Evolutionary conservation across 768 basidiomycete species (phyloP).

Genomic region (Galerina marginata): DNA sequence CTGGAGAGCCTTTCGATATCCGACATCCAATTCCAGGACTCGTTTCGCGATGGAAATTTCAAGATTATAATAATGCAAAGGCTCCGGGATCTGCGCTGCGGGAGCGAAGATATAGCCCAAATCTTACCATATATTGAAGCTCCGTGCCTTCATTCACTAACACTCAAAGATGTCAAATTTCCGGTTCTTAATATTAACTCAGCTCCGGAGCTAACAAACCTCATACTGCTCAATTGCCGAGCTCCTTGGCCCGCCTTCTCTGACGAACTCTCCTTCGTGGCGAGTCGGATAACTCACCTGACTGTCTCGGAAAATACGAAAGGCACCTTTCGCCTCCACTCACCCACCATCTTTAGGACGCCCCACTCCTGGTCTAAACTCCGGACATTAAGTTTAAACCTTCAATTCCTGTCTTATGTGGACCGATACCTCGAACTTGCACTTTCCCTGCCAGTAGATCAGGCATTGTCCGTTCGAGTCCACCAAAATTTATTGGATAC

Average conservation of each 20-base stretch:
- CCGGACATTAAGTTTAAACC: neutral
- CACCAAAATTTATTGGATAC: neutral
- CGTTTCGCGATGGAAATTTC: neutral
- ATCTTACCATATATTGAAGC: neutral
- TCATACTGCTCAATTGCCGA: neutral
- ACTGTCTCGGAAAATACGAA: neutral
- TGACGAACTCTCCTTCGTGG: too few relatives aligned
- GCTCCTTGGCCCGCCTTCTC: neutral
- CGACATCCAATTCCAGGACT: neutral
- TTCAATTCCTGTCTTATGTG: neutral
- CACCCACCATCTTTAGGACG: neutral
- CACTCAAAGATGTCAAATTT: neutral
- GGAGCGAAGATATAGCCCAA: neutral
- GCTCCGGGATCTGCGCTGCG: too few relatives aligned
- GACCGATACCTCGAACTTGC: neutral
- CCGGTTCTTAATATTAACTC: neutral
- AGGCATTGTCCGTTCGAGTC: neutral
- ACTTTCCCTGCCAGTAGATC: neutral
- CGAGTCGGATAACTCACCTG: neutral
- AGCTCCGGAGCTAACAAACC: neutral
- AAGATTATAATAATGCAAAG: too few relatives aligned
- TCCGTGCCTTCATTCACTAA: neutral
- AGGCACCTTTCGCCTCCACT: conserved; percentile 1
- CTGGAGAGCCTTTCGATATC: neutral
- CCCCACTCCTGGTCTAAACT: neutral